A percentile compares a stretch with the other conserved stretches of the same genome.
Conservation (phyloP, 129 eudicot species). For the Solidago caesia region DNA sequence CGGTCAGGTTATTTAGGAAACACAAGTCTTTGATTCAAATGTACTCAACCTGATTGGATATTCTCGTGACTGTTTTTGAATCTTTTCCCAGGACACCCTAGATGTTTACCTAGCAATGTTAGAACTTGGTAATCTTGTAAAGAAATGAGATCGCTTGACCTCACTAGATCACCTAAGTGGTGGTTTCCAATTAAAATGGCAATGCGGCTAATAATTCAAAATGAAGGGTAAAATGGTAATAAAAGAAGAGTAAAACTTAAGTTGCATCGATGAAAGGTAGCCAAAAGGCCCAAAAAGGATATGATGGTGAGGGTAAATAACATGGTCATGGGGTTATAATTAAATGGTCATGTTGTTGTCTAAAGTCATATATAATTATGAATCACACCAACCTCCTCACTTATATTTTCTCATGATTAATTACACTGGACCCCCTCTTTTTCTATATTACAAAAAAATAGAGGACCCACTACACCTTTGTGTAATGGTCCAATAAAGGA, state of each 20-base stretch:
- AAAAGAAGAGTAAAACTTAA: slow-evolving; percentile 12
- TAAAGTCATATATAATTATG: slow-evolving; percentile 36
- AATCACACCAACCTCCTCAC: slow-evolving; percentile 37
- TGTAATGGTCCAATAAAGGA: slow-evolving; percentile 2
- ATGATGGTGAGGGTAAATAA: slow-evolving; percentile 36
- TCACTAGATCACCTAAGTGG: no score
- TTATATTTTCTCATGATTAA: slow-evolving; percentile 26
- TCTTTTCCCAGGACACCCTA: no score
- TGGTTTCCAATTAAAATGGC: neutral
- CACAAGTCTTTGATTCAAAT: no score
- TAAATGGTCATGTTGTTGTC: slow-evolving; percentile 38
- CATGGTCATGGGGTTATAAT: slow-evolving; percentile 36
- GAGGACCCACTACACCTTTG: slow-evolving; percentile 10
- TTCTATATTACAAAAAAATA: neutral
- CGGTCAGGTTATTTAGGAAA: no score
- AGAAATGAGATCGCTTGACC: no score
- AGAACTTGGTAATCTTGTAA: no score
- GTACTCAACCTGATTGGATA: no score
- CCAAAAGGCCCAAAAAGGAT: neutral
- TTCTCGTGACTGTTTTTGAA: no score
- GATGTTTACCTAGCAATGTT: no score
- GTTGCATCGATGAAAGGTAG: slow-evolving; percentile 21
- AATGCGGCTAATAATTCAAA: slow-evolving; percentile 9
- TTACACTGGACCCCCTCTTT: slow-evolving; percentile 28
- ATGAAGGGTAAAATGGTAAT: slow-evolving; percentile 16